Percentiles rank a stretch among this genome's conserved stretches.
These are phyloP conservation scores for Debaryomyces singareniensis DNA, from an alignment of 1,139 yeast genomes.

Conservation along the genomic window DNA sequence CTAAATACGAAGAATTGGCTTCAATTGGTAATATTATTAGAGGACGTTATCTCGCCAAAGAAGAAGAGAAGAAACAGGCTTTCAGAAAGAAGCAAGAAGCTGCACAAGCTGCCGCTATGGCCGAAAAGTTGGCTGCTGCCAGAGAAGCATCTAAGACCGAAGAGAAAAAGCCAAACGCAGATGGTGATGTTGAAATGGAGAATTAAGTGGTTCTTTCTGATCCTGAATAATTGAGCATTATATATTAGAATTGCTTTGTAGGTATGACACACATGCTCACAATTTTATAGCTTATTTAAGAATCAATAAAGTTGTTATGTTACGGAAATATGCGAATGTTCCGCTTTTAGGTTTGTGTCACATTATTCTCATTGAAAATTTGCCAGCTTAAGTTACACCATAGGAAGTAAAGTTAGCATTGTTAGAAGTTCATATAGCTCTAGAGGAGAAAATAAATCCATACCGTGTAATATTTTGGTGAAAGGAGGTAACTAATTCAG, in stretches of 20 bases:
- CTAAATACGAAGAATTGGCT: slow-evolving; percentile 96
- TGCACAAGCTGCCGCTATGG: slow-evolving; percentile 77
- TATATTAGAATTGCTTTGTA: neutral
- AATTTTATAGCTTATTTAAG: neutral
- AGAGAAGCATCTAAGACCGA: slow-evolving; percentile 44
- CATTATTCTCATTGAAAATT: no score
- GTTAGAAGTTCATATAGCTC: no score
- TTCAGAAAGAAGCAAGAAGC: slow-evolving; percentile 84
- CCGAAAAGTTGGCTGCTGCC: slow-evolving; percentile 85
- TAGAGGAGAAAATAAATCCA: no score
- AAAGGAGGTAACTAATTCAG: no score
- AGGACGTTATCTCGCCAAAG: slow-evolving; percentile 91
- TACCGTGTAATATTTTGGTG: no score
- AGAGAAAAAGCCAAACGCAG: slow-evolving; percentile 14
- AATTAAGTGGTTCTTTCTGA: no score
- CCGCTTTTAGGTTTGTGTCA: no score
- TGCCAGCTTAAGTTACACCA: no score
- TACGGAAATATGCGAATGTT: no score
- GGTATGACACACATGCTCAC: slow-evolving; percentile 1
- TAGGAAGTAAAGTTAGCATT: no score
- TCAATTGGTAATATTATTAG: slow-evolving; percentile 89
- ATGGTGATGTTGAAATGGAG: slow-evolving; percentile 36
- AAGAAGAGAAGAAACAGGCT: slow-evolving; percentile 93
- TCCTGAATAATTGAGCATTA: no score
- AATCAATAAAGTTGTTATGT: no score